These are phyloP conservation scores for Alternaria gansuensis DNA, from an alignment of 2,329 filamentous ascomycete species.

Conservation along the genomic window DNA sequence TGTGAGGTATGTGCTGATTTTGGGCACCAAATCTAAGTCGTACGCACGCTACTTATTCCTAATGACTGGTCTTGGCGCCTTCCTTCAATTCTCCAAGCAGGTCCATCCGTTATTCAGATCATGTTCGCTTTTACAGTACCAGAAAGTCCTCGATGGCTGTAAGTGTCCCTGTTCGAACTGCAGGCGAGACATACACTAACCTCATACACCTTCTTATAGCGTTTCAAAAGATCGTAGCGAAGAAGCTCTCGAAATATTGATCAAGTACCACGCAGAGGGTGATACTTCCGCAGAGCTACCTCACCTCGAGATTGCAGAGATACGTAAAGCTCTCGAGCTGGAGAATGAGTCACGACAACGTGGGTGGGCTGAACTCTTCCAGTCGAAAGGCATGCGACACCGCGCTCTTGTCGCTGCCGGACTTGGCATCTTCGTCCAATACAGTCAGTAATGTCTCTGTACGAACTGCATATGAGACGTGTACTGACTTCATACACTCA, in stretches of 20 bases:
- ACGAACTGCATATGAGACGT: too few species aligned
- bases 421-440: slow-evolving; percentile 72
- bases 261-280: slow-evolving; percentile 71
- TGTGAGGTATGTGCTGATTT: background rate
- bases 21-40: slow-evolving; percentile 52
- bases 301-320: slow-evolving; percentile 72
- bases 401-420: slow-evolving; percentile 69
- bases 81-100: slow-evolving; percentile 70
- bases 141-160: slow-evolving; percentile 71
- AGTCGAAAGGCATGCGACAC: slow-evolving; percentile 70
- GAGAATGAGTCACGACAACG: slow-evolving; percentile 62
- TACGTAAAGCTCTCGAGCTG: slow-evolving; percentile 68
- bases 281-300: slow-evolving; percentile 64
- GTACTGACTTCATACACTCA: too few species aligned
- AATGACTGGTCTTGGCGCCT: slow-evolving; percentile 73
- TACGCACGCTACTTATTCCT: slow-evolving; percentile 67
- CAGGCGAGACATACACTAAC: too few species aligned
- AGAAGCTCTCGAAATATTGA: slow-evolving; percentile 68
- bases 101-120: slow-evolving; percentile 70
- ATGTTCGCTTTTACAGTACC: slow-evolving; percentile 69
- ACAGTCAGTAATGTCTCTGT: slow-evolving; percentile 51
- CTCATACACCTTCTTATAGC: too few species aligned
- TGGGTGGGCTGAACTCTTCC: slow-evolving; percentile 68
- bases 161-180: too few species aligned
- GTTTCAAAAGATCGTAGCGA: slow-evolving; percentile 70